A percentile compares a stretch with the other conserved stretches of the same genome.
Evolutionary conservation across 768 basidiomycete species (phyloP).

Genomic region (Hygrocybe punicea): DNA sequence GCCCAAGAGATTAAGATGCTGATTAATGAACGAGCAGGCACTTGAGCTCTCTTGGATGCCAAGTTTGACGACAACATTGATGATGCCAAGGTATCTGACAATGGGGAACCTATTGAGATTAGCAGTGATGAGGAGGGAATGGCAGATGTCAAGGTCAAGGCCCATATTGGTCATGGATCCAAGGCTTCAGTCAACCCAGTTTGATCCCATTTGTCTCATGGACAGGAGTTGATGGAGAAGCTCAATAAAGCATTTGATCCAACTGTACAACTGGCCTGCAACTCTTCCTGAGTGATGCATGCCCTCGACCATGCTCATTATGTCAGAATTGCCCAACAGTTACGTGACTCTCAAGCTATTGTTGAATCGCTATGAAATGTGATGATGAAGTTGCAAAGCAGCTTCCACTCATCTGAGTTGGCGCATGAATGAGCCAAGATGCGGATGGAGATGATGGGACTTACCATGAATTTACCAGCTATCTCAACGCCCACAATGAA

Average conservation of each 20-base stretch:
- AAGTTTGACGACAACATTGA: constrained; percentile 9
- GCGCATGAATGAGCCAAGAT: background rate
- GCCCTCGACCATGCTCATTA: background rate
- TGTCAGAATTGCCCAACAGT: background rate
- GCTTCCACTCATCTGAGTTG: background rate
- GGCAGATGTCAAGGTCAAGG: background rate
- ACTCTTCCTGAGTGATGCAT: background rate
- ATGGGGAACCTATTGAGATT: background rate
- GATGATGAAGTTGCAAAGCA: background rate
- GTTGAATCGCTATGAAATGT: background rate
- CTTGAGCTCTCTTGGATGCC: constrained; percentile 14
- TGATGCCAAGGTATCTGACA: no score
- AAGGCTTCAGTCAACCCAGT: background rate
- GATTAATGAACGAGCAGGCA: constrained; percentile 22
- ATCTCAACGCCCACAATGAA: no score
- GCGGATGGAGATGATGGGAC: background rate
- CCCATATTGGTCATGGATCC: background rate
- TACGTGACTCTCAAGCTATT: constrained; percentile 1
- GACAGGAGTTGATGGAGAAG: background rate
- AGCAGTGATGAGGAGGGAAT: background rate
- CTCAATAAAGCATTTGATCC: constrained; percentile 1
- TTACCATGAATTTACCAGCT: no score
- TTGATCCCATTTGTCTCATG: background rate
- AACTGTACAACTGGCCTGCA: background rate
- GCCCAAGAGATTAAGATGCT: constrained; percentile 20